A percentile compares a stretch with the other conserved stretches of the same genome.
Evolutionary conservation across 352 stramenopile genomes (phyloP).

Genomic region (Pythium oligandrum): DNA sequence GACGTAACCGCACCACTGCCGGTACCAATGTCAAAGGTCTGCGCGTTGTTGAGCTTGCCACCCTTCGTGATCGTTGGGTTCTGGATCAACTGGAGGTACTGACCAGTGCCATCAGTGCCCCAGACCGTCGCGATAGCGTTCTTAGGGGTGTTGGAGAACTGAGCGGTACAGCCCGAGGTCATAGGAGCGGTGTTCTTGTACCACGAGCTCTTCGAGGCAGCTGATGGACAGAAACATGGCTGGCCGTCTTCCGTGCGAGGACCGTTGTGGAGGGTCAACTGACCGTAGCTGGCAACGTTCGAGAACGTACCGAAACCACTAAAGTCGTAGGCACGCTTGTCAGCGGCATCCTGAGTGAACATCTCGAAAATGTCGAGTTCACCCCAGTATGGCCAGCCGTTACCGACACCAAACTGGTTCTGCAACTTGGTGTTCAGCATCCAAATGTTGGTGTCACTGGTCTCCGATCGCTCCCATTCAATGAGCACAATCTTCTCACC

Average conservation of each 20-base stretch:
- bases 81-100: constrained; percentile 72
- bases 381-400: constrained; percentile 71
- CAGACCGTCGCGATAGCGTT: constrained; percentile 71
- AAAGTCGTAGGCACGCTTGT: constrained; percentile 43
- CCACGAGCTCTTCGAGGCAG: constrained; percentile 41
- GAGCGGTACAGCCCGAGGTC: constrained; percentile 59
- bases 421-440: constrained; percentile 78
- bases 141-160: constrained; percentile 49
- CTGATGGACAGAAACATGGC: constrained; percentile 56
- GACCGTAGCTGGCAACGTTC: constrained; percentile 49
- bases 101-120: constrained; percentile 46
- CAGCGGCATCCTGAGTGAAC: constrained; percentile 59
- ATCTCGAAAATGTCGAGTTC: constrained; percentile 83
- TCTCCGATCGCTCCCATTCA: constrained; percentile 55
- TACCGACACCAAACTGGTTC: constrained; percentile 47
- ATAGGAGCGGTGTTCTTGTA: constrained; percentile 56
- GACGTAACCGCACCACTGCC: constrained; percentile 33
- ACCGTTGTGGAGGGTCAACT: constrained; percentile 74
- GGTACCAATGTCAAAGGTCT: constrained; percentile 57
- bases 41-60: constrained; percentile 38
- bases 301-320: constrained; percentile 32
- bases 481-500: constrained; percentile 71
- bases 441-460: constrained; percentile 82
- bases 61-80: constrained; percentile 62
- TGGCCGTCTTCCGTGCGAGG: constrained; percentile 27